Evolutionary conservation across 306 rosid genomes (phyloP).

Genomic region (Alnus glutinosa): DNA sequence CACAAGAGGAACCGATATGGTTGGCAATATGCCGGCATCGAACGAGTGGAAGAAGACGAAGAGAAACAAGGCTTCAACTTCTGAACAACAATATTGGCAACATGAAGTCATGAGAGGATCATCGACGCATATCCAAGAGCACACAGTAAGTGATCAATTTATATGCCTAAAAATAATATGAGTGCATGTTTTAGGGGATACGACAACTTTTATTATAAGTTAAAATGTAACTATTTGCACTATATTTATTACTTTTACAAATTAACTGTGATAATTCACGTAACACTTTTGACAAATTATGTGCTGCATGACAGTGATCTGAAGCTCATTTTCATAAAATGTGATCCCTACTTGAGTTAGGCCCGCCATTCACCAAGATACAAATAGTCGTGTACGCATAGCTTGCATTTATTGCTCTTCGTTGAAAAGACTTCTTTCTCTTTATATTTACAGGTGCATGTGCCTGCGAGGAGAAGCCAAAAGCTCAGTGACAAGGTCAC

Average conservation of each 20-base stretch:
- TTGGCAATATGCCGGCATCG: slow-evolving; percentile 19
- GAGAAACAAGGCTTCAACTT: slow-evolving; percentile 29
- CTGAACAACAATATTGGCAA: slow-evolving; percentile 39
- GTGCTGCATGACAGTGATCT: too few relatives aligned
- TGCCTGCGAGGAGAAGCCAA: slow-evolving; percentile 54
- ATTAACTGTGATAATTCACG: too few relatives aligned
- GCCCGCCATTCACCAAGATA: too few relatives aligned
- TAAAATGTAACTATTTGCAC: too few relatives aligned
- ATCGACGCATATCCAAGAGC: slow-evolving; percentile 29
- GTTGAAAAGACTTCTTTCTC: not conserved
- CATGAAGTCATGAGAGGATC: slow-evolving; percentile 3
- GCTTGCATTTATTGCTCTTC: not conserved
- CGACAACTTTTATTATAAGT: too few relatives aligned
- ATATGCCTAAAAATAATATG: not conserved
- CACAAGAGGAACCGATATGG: slow-evolving; percentile 8
- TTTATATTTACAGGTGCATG: slow-evolving; percentile 29
- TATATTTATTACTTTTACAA: too few relatives aligned
- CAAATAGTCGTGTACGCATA: too few relatives aligned
- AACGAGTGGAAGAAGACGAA: slow-evolving; percentile 27
- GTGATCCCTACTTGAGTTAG: too few relatives aligned
- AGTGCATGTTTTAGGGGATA: too few relatives aligned
- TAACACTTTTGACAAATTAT: too few relatives aligned
- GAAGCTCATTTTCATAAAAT: too few relatives aligned
- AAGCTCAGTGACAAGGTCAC: slow-evolving; percentile 72
- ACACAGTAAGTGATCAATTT: slow-evolving; percentile 18